Evolutionary conservation across 2,329 filamentous ascomycete genomes (phyloP).

Genomic region (Hirsutella thompsonii): DNA sequence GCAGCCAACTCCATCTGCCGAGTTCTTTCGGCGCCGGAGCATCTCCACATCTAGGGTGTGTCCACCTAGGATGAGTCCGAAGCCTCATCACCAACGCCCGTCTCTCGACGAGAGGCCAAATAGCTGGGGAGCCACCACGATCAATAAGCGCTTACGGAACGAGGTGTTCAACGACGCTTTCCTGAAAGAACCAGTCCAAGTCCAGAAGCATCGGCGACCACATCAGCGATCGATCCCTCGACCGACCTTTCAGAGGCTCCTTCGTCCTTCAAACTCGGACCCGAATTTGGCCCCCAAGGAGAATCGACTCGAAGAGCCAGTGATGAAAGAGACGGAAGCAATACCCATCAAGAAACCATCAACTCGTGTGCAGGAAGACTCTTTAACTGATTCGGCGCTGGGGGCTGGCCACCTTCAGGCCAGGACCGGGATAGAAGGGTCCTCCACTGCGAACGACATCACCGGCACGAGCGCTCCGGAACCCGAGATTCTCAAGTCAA

Average conservation of each 20-base stretch:
- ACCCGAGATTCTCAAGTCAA: slow-evolving; percentile 37
- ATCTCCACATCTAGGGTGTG: slow-evolving; percentile 15
- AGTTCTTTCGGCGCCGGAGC: slow-evolving; percentile 18
- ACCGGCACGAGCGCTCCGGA: slow-evolving; percentile 54
- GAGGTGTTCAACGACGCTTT: slow-evolving; percentile 92
- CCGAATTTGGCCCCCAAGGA: slow-evolving; percentile 16
- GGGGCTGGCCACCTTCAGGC: slow-evolving; percentile 7
- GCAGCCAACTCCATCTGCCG: slow-evolving; percentile 36
- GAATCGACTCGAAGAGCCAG: slow-evolving; percentile 4
- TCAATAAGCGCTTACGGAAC: slow-evolving; percentile 78
- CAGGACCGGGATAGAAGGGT: slow-evolving; percentile 6
- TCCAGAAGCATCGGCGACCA: slow-evolving; percentile 62
- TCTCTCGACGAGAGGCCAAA: slow-evolving; percentile 43
- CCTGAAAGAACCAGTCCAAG: slow-evolving; percentile 67
- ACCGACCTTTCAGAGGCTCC: slow-evolving; percentile 29
- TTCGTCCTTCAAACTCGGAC: slow-evolving; percentile 33
- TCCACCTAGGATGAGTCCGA: slow-evolving; percentile 3
- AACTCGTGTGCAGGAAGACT: neutral
- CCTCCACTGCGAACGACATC: slow-evolving; percentile 34
- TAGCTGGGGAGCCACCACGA: slow-evolving; percentile 82
- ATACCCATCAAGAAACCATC: neutral
- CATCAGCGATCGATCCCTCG: slow-evolving; percentile 53
- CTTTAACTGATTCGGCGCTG: slow-evolving; percentile 18
- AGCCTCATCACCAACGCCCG: slow-evolving; percentile 14
- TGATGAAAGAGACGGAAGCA: neutral